Percentiles rank a stretch among this genome's conserved stretches.
Conservation (phyloP, 1,139 yeast genomes). For the Candida dubliniensis region DNA sequence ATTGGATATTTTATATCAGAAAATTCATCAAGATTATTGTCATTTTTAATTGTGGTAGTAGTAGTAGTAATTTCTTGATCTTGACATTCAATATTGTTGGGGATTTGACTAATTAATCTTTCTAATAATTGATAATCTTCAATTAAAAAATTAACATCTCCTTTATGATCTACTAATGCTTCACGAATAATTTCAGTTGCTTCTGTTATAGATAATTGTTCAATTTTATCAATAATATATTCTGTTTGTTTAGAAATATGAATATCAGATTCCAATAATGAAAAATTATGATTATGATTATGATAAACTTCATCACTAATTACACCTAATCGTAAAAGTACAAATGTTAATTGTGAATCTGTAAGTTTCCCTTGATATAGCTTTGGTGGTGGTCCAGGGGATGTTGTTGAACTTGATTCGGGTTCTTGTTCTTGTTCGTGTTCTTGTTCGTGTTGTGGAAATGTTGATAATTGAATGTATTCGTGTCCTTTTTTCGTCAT, state of each 20-base stretch:
- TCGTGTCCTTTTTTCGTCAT: not conserved
- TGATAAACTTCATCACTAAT: conserved; percentile 29
- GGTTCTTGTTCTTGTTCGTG: not conserved
- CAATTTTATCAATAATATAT: conserved; percentile 34
- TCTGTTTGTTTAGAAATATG: conserved; percentile 22
- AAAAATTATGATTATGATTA: conserved; percentile 8
- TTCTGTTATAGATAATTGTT: conserved; percentile 19
- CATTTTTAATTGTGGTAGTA: too few species aligned
- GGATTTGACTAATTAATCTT: conserved; percentile 27
- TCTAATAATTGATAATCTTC: conserved; percentile 40
- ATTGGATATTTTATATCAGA: conserved; percentile 10
- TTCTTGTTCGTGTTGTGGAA: not conserved
- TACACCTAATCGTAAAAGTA: conserved; percentile 32
- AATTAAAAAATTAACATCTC: conserved; percentile 42
- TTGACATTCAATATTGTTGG: conserved; percentile 16
- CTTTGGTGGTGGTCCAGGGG: not conserved
- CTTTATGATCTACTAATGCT: conserved; percentile 39
- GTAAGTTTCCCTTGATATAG: conserved; percentile 15
- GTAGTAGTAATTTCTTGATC: too few species aligned
- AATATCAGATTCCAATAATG: conserved; percentile 14
- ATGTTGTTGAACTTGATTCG: not conserved
- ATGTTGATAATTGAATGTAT: not conserved
- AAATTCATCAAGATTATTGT: not conserved
- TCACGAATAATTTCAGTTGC: conserved; percentile 38
- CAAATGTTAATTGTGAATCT: conserved; percentile 25